phyloP scores from a whole-genome alignment of 768 basidiomycete genomes.

The Dendrothele bispora region DNA sequence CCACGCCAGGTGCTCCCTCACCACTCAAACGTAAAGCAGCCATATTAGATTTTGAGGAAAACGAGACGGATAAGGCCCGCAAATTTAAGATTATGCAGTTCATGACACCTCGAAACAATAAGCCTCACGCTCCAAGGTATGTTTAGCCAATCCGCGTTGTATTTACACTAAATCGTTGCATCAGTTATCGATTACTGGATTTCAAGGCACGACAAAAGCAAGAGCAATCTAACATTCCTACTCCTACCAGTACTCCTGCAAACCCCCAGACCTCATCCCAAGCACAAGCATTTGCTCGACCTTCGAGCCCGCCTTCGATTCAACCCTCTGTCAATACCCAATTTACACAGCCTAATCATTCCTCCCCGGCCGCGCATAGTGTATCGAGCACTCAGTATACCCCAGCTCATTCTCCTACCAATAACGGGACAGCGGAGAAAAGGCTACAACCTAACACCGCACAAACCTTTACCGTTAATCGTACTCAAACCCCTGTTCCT shows the following conservation, averaged over 20 bases:
- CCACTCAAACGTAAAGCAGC: slow-evolving; percentile 79
- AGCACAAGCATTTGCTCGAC: slow-evolving; percentile 20
- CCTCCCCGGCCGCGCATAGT: slow-evolving; percentile 14
- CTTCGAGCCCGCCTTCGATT: slow-evolving; percentile 17
- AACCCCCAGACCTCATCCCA: slow-evolving; percentile 4
- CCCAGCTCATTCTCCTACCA: slow-evolving; percentile 31
- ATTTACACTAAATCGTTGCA: not conserved
- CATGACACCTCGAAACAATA: slow-evolving; percentile 64
- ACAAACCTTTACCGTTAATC: slow-evolving; percentile 23
- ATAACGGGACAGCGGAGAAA: slow-evolving; percentile 28
- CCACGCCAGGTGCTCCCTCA: slow-evolving; percentile 68
- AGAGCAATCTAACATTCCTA: slow-evolving; percentile 6
- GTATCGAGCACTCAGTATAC: slow-evolving; percentile 23
- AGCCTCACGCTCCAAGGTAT: slow-evolving; percentile 51
- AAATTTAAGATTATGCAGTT: slow-evolving; percentile 75
- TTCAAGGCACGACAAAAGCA: slow-evolving; percentile 27
- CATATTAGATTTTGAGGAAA: slow-evolving; percentile 69
- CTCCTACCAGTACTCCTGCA: not conserved
- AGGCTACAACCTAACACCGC: slow-evolving; percentile 25
- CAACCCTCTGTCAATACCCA: slow-evolving; percentile 10
- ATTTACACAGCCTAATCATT: not conserved
- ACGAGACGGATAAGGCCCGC: slow-evolving; percentile 72
- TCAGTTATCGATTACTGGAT: slow-evolving; percentile 62
- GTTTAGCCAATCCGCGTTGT: slow-evolving; percentile 12
- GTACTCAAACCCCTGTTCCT: slow-evolving; percentile 34